phyloP scores from a whole-genome alignment of 371 early-diverging fungal genomes.

The Lichtheimia ornata region DNA sequence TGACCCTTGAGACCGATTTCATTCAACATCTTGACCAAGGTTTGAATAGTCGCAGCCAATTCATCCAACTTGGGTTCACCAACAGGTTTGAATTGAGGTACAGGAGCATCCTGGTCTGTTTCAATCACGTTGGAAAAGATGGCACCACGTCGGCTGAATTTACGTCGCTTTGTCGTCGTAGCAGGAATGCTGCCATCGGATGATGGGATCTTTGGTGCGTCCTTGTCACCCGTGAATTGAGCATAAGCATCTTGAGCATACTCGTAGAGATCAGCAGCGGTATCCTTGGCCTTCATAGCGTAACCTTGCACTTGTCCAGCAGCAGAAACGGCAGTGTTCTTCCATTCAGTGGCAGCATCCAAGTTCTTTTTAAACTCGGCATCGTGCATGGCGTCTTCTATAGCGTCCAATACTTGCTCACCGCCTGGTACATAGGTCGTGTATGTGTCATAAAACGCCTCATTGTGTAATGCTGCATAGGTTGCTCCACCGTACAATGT shows the following conservation, averaged over 20 bases:
- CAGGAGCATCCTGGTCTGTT: constrained; percentile 22
- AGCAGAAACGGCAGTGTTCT: constrained; percentile 20
- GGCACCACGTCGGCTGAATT: constrained; percentile 8
- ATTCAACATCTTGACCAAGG: constrained; percentile 36
- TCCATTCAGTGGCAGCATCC: constrained; percentile 22
- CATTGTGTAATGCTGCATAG: constrained; percentile 41
- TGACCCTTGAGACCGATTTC: constrained; percentile 45
- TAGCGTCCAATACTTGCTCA: constrained; percentile 34
- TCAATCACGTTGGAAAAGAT: constrained; percentile 38
- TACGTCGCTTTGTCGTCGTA: constrained; percentile 1
- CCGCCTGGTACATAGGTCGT: constrained; percentile 50
- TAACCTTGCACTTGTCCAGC: constrained; percentile 18
- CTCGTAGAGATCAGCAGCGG: constrained; percentile 42
- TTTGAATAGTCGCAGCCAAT: constrained; percentile 32
- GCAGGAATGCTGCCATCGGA: constrained; percentile 11
- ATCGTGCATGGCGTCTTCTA: constrained; percentile 38
- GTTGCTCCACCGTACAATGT: constrained; percentile 43
- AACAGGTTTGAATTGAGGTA: constrained; percentile 21
- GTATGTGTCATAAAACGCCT: constrained; percentile 47
- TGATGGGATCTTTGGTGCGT: constrained; percentile 15
- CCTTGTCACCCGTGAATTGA: constrained; percentile 35
- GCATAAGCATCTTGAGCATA: constrained; percentile 34
- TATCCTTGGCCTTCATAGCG: constrained; percentile 26
- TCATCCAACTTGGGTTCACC: constrained; percentile 26
- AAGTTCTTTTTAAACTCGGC: constrained; percentile 28